Evolutionary conservation across 768 basidiomycete species (phyloP).

Genomic region (Boletus patriciae): DNA sequence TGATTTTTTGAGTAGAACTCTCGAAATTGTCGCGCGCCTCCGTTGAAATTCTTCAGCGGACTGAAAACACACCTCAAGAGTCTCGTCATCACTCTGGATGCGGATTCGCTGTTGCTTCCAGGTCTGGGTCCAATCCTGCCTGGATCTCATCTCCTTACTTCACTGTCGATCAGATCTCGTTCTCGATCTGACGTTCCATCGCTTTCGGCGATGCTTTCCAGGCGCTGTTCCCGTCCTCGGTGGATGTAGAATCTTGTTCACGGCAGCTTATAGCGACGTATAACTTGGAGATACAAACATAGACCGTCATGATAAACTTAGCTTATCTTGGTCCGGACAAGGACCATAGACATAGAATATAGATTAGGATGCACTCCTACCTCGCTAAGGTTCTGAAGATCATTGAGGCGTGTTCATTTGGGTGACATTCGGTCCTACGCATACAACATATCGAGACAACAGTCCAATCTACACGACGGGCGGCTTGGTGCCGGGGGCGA

Average conservation of each 20-base stretch:
- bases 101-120: background rate
- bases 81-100: slow-evolving; percentile 24
- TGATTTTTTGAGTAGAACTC: too few species aligned
- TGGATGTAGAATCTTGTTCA: slow-evolving; percentile 18
- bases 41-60: too few species aligned
- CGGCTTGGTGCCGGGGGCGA: slow-evolving; percentile 78
- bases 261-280: background rate
- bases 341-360: too few species aligned
- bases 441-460: slow-evolving; percentile 10
- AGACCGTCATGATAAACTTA: too few species aligned
- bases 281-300: too few species aligned
- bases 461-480: slow-evolving; percentile 54
- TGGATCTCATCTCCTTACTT: slow-evolving; percentile 26
- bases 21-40: too few species aligned
- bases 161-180: slow-evolving; percentile 37
- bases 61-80: slow-evolving; percentile 14
- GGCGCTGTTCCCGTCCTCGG: slow-evolving; percentile 43
- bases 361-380: too few species aligned
- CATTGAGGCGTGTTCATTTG: background rate
- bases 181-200: slow-evolving; percentile 27
- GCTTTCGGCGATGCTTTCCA: slow-evolving; percentile 33
- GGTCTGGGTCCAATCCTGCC: background rate
- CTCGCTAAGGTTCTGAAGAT: background rate
- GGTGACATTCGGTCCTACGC: slow-evolving; percentile 11
- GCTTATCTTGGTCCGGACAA: too few species aligned